Evolutionary conservation across 75 land plant species (phyloP), one percentile per base, ranked within the genome.

Genomic region (Picea glauca): DNA sequence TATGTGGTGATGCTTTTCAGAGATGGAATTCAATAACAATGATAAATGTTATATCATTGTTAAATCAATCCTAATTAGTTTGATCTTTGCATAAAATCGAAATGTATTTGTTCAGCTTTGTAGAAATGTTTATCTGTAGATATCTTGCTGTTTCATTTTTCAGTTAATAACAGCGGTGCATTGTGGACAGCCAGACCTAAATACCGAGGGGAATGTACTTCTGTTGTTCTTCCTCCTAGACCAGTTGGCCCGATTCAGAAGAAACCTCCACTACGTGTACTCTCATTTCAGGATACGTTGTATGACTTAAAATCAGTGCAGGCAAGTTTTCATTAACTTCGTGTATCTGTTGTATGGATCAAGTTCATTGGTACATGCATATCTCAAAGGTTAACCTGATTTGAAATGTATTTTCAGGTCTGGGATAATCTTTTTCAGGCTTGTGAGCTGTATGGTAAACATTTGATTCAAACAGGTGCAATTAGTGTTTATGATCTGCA

Each of bases 371-470:
- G 33, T 60, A 18, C 18, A 20, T 35, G 15, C 15, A 31, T 62
- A 61, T 63, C 18, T 43, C 14, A 56, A 43, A 43, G 8, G 56
- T 23, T 58, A 38, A 58, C 78, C 18, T 38, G 46, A 32, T 15
- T 77, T 40, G 30, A 43, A 15, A n/a, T 72, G 32, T 17, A 63
- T 15, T 79, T 14, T 57, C 83, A 96, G 99, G 74, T 96, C 17
- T 92, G 91, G 95, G 94, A 92, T 82, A 85, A 87, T 84, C 85
- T 94, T 58, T 96, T 96, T 74, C 80, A 83, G 77, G 85, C 88
- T 58, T 89, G 88, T 65, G 93, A 89, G 60, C 59, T 77, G 60
- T 77, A 83, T 72, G 93, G 98, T 12, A 85, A 86, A 78, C 46
- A 60, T 15, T 79, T 96, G 17, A 78, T 94, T 33, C 81, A 72